Evolutionary conservation across 2,329 filamentous ascomycete genomes (phyloP).

Genomic region (Exophiala xenobiotica): DNA sequence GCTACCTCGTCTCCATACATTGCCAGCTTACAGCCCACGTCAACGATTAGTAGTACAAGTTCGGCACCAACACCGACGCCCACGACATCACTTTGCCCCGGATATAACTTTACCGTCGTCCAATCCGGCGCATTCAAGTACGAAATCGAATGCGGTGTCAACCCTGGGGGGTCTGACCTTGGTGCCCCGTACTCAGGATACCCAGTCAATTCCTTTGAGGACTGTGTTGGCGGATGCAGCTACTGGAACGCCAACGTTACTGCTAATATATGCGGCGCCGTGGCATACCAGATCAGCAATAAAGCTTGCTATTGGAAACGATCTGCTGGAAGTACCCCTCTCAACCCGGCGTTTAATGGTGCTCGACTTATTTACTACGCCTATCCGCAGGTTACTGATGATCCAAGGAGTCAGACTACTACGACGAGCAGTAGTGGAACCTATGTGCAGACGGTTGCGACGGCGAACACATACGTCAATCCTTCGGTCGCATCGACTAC

Average conservation of each 20-base stretch:
- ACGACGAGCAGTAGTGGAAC: constrained; percentile 7
- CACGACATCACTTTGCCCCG: constrained; percentile 22
- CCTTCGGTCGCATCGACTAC: constrained; percentile 7
- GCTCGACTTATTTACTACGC: constrained; percentile 27
- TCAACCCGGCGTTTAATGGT: constrained; percentile 14
- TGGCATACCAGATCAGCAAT: constrained; percentile 19
- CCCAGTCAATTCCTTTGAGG: constrained; percentile 22
- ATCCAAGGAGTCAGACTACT: constrained; percentile 15
- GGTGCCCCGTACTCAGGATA: constrained; percentile 18
- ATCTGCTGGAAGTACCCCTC: constrained; percentile 11
- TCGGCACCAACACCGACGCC: constrained; percentile 11
- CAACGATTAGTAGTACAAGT: constrained; percentile 14
- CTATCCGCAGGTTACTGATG: constrained; percentile 26
- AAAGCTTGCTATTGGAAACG: constrained; percentile 27
- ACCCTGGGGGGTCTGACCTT: constrained; percentile 22
- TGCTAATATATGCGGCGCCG: constrained; percentile 23
- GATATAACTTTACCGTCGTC: constrained; percentile 27
- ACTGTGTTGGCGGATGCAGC: constrained; percentile 25
- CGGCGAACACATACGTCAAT: constrained; percentile 21
- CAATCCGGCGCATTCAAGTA: constrained; percentile 19
- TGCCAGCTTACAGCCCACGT: constrained; percentile 24
- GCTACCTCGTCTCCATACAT: constrained; percentile 21
- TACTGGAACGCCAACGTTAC: constrained; percentile 25
- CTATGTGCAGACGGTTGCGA: constrained; percentile 20
- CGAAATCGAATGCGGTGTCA: constrained; percentile 26